A percentile compares a stretch with the other conserved stretches of the same genome.
These are phyloP conservation scores for Cercophora newfieldiana DNA, from an alignment of 495 filamentous ascomycete species.

Conservation along the genomic window DNA sequence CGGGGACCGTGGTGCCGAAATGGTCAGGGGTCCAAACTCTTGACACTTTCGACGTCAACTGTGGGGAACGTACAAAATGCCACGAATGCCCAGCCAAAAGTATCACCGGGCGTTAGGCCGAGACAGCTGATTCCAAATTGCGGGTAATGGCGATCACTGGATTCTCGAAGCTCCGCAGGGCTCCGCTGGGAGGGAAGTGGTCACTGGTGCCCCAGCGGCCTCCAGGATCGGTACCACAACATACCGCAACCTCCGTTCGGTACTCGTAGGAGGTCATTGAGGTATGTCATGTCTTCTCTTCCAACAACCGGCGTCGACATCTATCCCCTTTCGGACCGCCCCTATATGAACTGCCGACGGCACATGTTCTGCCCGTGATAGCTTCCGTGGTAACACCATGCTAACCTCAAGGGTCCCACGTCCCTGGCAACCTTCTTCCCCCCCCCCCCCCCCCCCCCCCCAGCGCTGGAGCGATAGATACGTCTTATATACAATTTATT, in stretches of 20 bases:
- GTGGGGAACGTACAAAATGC: background rate
- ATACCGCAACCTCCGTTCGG: background rate
- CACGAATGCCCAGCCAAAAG: background rate
- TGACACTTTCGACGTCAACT: background rate
- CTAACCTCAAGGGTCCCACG: background rate
- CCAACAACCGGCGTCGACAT: background rate
- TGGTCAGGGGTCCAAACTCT: background rate
- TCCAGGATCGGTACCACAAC: background rate
- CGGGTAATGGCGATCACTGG: background rate
- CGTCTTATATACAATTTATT: background rate
- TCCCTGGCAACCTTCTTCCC: background rate
- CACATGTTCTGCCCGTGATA: background rate
- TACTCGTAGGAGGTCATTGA: no score
- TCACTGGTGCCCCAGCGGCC: background rate
- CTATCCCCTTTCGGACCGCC: no score
- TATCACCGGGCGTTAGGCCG: background rate
- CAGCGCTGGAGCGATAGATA: background rate
- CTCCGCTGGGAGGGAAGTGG: background rate
- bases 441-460: background rate
- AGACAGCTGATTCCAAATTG: slow-evolving; percentile 3
- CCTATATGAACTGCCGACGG: background rate
- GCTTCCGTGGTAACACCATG: background rate
- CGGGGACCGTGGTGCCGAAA: background rate
- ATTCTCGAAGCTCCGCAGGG: background rate
- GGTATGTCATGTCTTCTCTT: background rate